Evolutionary conservation across 164 flowering plant species (phyloP).

Genomic region (Litsea cubeba): DNA sequence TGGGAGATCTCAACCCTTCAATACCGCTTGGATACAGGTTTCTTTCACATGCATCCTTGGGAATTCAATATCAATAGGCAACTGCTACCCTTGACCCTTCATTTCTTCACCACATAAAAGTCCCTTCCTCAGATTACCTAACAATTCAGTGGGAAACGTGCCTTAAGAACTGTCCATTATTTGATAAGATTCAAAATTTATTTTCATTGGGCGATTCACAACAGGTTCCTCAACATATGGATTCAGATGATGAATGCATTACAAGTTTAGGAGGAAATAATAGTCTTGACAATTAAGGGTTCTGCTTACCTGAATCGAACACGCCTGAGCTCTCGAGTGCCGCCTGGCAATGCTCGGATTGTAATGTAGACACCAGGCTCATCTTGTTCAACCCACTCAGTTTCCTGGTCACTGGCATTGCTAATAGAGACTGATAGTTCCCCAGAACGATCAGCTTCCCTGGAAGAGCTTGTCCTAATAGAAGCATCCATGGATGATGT

Average conservation of each 20-base stretch:
- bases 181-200: no score
- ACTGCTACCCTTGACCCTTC: no score
- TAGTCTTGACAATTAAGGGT: not conserved
- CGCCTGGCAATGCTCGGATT: conserved; percentile 65
- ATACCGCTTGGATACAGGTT: no score
- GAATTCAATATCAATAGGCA: no score
- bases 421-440: conserved; percentile 67
- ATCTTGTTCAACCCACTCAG: conserved; percentile 91
- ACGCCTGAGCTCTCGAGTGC: conserved; percentile 71
- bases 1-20: no score
- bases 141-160: no score
- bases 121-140: no score
- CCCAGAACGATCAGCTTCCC: conserved; percentile 76
- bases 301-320: conserved; percentile 79
- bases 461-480: conserved; percentile 68
- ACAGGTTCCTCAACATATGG: no score
- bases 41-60: no score
- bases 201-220: no score
- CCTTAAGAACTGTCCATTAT: no score
- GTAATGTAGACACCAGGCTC: conserved; percentile 92
- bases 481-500: conserved; percentile 80
- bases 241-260: not conserved
- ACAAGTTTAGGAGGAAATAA: not conserved
- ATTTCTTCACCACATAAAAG: no score
- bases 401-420: conserved; percentile 87